Evolutionary conservation across 345 rosid species (phyloP), one percentile per base, ranked within the genome.

Genomic region (Alliaria petiolata): DNA sequence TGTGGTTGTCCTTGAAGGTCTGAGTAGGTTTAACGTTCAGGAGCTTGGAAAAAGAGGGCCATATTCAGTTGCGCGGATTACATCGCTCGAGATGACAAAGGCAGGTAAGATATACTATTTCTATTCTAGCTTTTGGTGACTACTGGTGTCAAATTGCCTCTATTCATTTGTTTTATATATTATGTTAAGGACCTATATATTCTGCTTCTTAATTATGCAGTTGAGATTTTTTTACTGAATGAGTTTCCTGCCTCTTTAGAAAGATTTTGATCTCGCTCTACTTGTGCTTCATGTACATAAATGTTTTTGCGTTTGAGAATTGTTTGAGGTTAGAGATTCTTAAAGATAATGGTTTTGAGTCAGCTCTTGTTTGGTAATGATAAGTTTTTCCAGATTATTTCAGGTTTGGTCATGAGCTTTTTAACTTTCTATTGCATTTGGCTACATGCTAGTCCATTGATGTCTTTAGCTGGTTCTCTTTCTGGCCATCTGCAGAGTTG

Each of bases 1-100:
- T 79, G 89, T 87, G 64, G 99, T 95, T 63, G 96, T 95, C 51
- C 99, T 95, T 44, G 99, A 95, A 85, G 99, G 99, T 57, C 76
- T 95, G 74, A 86, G 97, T 82, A 84, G 99, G 70, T 95, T 95
- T 82, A 91, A 82, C 62, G 95, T 95, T 65, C 93, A 91, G 66
- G 99, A 95, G 76, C 91, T 89, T 75, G 90, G 90, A 64, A 91
- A 89, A 62, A 84, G 93, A 78, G 99, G 99, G 62, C 85, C 86
- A 22, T 91, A 95, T 71, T 89, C 88, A 74, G 85, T 88, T 78
- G 99, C 98, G 33, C 80, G 89, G 62, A 84, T 95, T 78, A 84
- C 96, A 78, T 78, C 99, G 3, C 89, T 95, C 52, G 98, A 95
- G 81, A 91, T 89, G 97, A 84, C 95, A 44, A 91, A 84, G 77